Conservation (phyloP, 441 rosid species). For the Pelargonium myrrhifolium region DNA sequence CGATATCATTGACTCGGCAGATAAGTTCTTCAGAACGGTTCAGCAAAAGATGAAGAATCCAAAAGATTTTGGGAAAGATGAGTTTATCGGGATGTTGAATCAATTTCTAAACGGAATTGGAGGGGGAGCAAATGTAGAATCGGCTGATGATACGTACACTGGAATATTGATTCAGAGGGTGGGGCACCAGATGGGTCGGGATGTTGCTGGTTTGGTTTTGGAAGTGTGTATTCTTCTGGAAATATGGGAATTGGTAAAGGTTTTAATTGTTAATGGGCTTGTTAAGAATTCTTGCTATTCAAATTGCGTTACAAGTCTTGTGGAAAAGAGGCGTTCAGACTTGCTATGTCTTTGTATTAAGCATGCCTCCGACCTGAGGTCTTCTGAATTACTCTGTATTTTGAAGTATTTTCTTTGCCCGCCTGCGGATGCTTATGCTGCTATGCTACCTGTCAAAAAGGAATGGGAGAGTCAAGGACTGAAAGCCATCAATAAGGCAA, state of each 20-base stretch:
- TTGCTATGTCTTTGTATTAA: constrained; percentile 52
- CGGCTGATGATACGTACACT: constrained; percentile 22
- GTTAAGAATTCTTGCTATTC: constrained; percentile 44
- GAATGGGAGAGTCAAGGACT: constrained; percentile 66
- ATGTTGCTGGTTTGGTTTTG: constrained; percentile 52
- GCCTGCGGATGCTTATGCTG: constrained; percentile 43
- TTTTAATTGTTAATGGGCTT: constrained; percentile 39
- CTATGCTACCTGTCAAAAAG: constrained; percentile 50
- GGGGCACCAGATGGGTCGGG: constrained; percentile 46
- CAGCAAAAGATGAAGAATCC: constrained; percentile 52
- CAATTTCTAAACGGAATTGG: constrained; percentile 48
- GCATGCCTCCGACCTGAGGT: constrained; percentile 59
- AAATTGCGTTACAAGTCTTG: constrained; percentile 41
- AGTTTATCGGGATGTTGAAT: constrained; percentile 39
- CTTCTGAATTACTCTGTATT: constrained; percentile 45
- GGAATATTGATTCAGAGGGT: constrained; percentile 35
- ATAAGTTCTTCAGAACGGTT: constrained; percentile 46
- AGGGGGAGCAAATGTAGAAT: constrained; percentile 27
- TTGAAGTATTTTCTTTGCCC: constrained; percentile 74
- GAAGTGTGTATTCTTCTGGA: constrained; percentile 53
- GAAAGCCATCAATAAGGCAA: constrained; percentile 44
- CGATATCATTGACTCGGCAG: constrained; percentile 35
- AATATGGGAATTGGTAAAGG: constrained; percentile 61
- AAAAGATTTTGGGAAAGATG: constrained; percentile 37
- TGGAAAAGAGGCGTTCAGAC: constrained; percentile 52